Base-by-base conservation (phyloP, 2,329 filamentous ascomycete species). In the Dactylellina leptospora region DNA sequence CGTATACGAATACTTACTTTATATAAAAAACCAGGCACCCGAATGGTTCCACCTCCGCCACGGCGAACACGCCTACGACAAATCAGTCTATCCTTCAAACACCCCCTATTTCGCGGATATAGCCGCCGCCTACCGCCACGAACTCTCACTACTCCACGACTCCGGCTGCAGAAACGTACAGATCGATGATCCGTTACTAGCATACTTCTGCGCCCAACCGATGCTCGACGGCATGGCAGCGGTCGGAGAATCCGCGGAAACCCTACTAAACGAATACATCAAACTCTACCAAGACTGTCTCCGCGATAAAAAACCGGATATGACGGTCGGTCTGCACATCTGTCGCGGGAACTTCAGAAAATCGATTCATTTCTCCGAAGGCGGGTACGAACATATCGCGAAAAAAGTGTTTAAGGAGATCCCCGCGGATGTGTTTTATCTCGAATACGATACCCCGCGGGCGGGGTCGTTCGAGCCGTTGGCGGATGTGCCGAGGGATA, bases 271-370 rank as follows among this genome's bases (percentile, higher is more conserved):
- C 47, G 85, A 88, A 25, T 93, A 93, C 80, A 89, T 93, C 78
- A 83, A 84, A 73, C 85, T 91, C 75, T 92, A 92, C 83, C 92
- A 92, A 78, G 87, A 90, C 79, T 86, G 84, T 76, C 83, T 91
- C 77, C 62, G 59, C 11, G 69, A 75, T 28, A 84, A 85, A 76
- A 81, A 86, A 0, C 88, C 89, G 0, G 89, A 92, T 77, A 85
- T 92, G 83, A 89, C 92, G 79, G 84, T 90, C 1, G 90, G 90
- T 47, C 87, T 93, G 13, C 90, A 93, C 78, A 82, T 92, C 55
- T 92, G 90, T 83, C 84, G 84, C 6, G 85, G 84, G 51, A 90
- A 89, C 81, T 89, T 89, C 79, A 86, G 88, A 74, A 85, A 85
- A 60, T 85, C 85, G 18, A 83, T 87, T 25, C 85, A 88, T 80